These are phyloP conservation scores for Henckelia pumila DNA, from an alignment of 257 asterid genomes.

Conservation along the genomic window DNA sequence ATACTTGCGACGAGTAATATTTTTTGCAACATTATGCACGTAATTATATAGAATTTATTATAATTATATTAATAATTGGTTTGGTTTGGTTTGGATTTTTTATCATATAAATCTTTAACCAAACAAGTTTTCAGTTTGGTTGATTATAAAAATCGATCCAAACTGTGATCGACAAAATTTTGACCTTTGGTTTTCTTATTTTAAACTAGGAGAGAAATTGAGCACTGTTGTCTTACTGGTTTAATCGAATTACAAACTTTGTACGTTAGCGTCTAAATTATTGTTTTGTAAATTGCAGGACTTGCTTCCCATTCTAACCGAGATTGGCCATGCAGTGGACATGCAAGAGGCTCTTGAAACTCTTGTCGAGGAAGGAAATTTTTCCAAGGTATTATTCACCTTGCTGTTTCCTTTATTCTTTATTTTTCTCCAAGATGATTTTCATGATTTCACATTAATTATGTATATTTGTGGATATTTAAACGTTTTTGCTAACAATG, in stretches of 20 bases:
- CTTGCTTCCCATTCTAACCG: slow-evolving; percentile 77
- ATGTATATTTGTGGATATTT: slow-evolving; percentile 11
- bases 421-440: slow-evolving; percentile 14
- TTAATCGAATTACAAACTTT: slow-evolving; percentile 15
- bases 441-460: slow-evolving; percentile 24
- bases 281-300: slow-evolving; percentile 55
- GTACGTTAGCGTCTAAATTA: slow-evolving; percentile 19
- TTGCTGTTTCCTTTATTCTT: slow-evolving; percentile 9
- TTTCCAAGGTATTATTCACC: slow-evolving; percentile 66
- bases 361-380: slow-evolving; percentile 78
- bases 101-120: neutral
- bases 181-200: slow-evolving; percentile 5
- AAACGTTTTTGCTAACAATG: slow-evolving; percentile 27
- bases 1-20: neutral
- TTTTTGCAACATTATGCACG: neutral
- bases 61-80: neutral
- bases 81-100: neutral
- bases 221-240: slow-evolving; percentile 4
- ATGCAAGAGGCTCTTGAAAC: slow-evolving; percentile 82
- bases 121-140: neutral
- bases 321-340: slow-evolving; percentile 79
- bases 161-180: neutral
- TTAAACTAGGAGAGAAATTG: slow-evolving; percentile 10
- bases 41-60: too few relatives aligned
- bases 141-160: neutral